A percentile compares a stretch with the other conserved stretches of the same genome.
Evolutionary conservation across 2,329 filamentous ascomycete species (phyloP).

Genomic region (Penicillium rolfsii): DNA sequence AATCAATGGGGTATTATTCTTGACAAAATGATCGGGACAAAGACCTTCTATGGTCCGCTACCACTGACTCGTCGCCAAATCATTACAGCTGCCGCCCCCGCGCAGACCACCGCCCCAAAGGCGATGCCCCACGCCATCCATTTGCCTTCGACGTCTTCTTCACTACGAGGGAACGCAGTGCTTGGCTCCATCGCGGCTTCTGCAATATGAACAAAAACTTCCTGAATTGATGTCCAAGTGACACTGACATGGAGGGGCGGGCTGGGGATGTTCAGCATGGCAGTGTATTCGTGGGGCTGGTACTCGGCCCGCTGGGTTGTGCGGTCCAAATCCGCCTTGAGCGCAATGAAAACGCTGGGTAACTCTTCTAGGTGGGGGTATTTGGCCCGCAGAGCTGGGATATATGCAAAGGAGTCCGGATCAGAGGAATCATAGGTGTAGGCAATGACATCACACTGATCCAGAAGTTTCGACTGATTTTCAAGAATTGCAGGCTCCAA

Average conservation of each 20-base stretch:
- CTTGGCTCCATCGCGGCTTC: slow-evolving; percentile 90
- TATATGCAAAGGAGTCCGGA: slow-evolving; percentile 91
- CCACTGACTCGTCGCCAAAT: slow-evolving; percentile 60
- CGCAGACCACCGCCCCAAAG: slow-evolving; percentile 69
- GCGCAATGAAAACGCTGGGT: slow-evolving; percentile 85
- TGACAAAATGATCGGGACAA: slow-evolving; percentile 10
- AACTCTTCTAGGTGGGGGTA: slow-evolving; percentile 86
- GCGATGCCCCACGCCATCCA: slow-evolving; percentile 84
- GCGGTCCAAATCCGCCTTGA: slow-evolving; percentile 95
- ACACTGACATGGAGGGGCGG: slow-evolving; percentile 91
- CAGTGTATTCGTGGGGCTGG: slow-evolving; percentile 91
- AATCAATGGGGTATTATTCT: slow-evolving; percentile 23
- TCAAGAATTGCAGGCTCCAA: slow-evolving; percentile 94
- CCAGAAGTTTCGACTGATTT: slow-evolving; percentile 79
- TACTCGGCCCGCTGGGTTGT: slow-evolving; percentile 91
- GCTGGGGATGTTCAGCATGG: slow-evolving; percentile 77
- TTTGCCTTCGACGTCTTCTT: slow-evolving; percentile 78
- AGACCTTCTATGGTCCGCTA: slow-evolving; percentile 33
- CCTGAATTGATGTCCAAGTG: slow-evolving; percentile 89
- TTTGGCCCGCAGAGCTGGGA: slow-evolving; percentile 76
- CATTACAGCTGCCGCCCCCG: slow-evolving; percentile 60
- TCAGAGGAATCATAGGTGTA: slow-evolving; percentile 97
- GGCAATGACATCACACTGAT: slow-evolving; percentile 90
- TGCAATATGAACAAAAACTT: slow-evolving; percentile 88
- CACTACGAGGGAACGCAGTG: slow-evolving; percentile 83